Evolutionary conservation across 352 stramenopile genomes (phyloP).

Genomic region (Aphanomyces astaci): DNA sequence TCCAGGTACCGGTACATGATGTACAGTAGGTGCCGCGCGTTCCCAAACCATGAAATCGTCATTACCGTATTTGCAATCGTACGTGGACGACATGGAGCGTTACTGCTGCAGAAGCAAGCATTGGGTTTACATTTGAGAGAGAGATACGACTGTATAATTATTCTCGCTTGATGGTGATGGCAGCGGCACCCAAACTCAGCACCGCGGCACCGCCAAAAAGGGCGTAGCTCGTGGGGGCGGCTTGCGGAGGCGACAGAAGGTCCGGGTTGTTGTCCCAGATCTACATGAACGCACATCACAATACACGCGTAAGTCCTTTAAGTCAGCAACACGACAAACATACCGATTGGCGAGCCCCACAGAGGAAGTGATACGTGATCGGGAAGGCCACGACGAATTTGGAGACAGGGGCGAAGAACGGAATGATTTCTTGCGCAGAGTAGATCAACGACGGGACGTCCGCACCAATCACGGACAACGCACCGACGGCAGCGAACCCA

Average conservation of each 20-base stretch:
- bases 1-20: no score
- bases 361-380: conserved; percentile 90
- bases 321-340: no score
- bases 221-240: conserved; percentile 36
- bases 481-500: conserved; percentile 63
- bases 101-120: no score
- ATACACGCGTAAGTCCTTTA: no score
- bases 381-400: conserved; percentile 94
- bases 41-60: no score
- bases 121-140: no score
- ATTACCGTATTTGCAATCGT: no score
- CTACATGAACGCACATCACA: no score
- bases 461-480: conserved; percentile 63
- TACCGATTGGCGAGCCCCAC: conserved; percentile 79
- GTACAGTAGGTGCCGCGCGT: no score
- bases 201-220: conserved; percentile 44
- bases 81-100: no score
- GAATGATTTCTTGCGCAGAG: conserved; percentile 58
- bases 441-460: conserved; percentile 76
- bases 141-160: neutral
- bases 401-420: conserved; percentile 58
- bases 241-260: conserved; percentile 64
- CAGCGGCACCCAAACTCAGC: conserved; percentile 37
- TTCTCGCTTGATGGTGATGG: conserved; percentile 46
- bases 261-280: conserved; percentile 89